Evolutionary conservation across 495 filamentous ascomycete species (phyloP), one percentile per base, ranked within the genome.

Genomic region (Podospora pseudoanserina): DNA sequence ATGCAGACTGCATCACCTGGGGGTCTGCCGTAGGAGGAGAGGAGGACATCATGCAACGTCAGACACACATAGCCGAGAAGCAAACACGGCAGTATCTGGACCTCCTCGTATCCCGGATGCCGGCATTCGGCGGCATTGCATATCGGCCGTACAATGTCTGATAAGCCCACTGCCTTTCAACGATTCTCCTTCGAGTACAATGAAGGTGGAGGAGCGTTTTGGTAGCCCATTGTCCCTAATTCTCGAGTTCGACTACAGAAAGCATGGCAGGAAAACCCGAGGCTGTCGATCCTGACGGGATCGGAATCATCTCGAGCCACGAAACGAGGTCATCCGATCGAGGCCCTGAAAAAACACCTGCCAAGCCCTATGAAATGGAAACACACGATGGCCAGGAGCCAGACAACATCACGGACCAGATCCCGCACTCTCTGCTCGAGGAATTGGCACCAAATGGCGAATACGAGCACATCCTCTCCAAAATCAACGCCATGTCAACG

Each of bases 381-480:
- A 16, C 59, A 9, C 61, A 44, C 9, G 32, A 44, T 32, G 61
- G 30, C 4, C 39, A 49, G 32, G 30, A 39, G n/a, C 27, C 39
- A 26, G 58, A 3, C 56, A 49, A 65, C 28, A 70, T 74, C 65
- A 68, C 72, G 26, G 73, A 76, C 65, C 77, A 79, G 65, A 77
- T 79, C 63, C 70, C 77, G 6, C 74, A 78, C 57, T 63, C 72
- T 19, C 70, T 77, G 65, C 76, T 80, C 34, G 77, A 79, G 64
- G 77, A 74, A 55, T 63, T 77, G 32, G 78, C 78, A 9, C 78
- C 78, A 16, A 77, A 78, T 15, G 77, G 77, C 11, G 77, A 80
- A 65, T 66, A 68, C 44, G 78, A 79, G 19, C 78, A 80, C 69
- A 77, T 80, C 62, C 56, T 78, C 23, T 72, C 74, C 62, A 80